These are phyloP conservation scores for Entonaema liquescens DNA, from an alignment of 495 filamentous ascomycete species.

Conservation along the genomic window DNA sequence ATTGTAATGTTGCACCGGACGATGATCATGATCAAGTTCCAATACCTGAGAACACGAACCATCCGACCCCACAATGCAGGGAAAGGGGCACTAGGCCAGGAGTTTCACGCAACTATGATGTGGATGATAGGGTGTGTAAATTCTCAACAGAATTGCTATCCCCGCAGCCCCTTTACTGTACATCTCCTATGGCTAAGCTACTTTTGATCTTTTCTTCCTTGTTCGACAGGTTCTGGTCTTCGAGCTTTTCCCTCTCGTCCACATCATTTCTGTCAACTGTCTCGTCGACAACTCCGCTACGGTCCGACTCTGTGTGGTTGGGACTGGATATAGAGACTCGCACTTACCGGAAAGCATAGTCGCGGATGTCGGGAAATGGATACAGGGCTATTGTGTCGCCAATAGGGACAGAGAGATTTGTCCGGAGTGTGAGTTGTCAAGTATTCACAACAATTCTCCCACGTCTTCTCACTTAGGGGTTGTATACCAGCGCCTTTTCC, in stretches of 20 bases:
- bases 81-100: neutral
- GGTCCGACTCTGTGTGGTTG: slow-evolving; percentile 8
- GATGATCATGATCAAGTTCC: neutral
- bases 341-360: slow-evolving; percentile 19
- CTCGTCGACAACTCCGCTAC: slow-evolving; percentile 7
- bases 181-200: neutral
- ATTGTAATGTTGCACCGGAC: neutral
- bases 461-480: slow-evolving; percentile 4
- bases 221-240: slow-evolving; percentile 16
- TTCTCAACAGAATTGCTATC: slow-evolving; percentile 16
- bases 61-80: neutral
- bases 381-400: slow-evolving; percentile 2
- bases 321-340: slow-evolving; percentile 18
- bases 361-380: slow-evolving; percentile 6
- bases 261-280: slow-evolving; percentile 31
- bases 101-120: slow-evolving; percentile 1
- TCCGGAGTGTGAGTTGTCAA: neutral
- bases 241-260: slow-evolving; percentile 11
- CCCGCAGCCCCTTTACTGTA: neutral
- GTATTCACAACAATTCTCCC: neutral
- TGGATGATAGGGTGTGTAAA: slow-evolving; percentile 13
- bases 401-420: slow-evolving; percentile 24
- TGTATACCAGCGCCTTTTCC: slow-evolving; percentile 16
- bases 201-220: slow-evolving; percentile 2
- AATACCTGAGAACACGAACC: slow-evolving; percentile 2